Percentiles rank a stretch among this genome's conserved stretches.
These are phyloP conservation scores for Simmondsia chinensis DNA, from an alignment of 148 eudicot genomes.

Conservation along the genomic window DNA sequence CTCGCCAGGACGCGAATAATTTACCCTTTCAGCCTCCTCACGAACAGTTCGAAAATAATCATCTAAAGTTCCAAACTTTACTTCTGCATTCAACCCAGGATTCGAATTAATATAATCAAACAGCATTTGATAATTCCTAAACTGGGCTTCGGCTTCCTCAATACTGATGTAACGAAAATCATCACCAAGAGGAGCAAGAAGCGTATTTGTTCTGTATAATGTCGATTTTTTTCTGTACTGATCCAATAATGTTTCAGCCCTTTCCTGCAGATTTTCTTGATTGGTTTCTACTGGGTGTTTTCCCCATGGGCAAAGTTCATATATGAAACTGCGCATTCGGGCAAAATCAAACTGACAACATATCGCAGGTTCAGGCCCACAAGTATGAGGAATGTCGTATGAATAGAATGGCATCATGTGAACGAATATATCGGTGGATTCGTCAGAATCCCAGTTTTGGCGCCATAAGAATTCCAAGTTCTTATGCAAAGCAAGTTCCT, in stretches of 20 bases:
- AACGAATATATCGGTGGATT: conserved; percentile 93
- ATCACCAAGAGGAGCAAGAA: conserved; percentile 89
- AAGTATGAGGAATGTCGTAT: conserved; percentile 96
- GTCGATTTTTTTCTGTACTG: conserved; percentile 94
- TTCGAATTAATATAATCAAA: conserved; percentile 87
- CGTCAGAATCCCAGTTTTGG: conserved; percentile 90
- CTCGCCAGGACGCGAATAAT: conserved; percentile 77
- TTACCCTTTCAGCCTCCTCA: conserved; percentile 85
- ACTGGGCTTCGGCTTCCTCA: conserved; percentile 98
- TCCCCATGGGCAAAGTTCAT: conserved; percentile 97
- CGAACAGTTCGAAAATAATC: conserved; percentile 86
- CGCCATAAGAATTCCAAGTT: conserved; percentile 93
- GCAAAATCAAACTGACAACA: conserved; percentile 99
- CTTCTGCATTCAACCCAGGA: conserved; percentile 89
- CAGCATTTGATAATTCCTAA: conserved; percentile 80
- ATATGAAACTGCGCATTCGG: conserved; percentile 73
- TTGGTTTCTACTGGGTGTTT: conserved; percentile 79
- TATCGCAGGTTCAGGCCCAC: conserved; percentile 98
- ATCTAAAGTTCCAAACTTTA: conserved; percentile 87
- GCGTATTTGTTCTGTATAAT: conserved; percentile 90
- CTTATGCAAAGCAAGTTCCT: conserved; percentile 72
- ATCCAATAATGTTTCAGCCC: conserved; percentile 71
- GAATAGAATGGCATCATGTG: conserved; percentile 99
- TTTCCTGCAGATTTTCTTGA: conserved; percentile 74
- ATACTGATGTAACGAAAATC: conserved; percentile 91